Conservation (phyloP, 345 rosid genomes). For the Lagerstroemia speciosa region DNA sequence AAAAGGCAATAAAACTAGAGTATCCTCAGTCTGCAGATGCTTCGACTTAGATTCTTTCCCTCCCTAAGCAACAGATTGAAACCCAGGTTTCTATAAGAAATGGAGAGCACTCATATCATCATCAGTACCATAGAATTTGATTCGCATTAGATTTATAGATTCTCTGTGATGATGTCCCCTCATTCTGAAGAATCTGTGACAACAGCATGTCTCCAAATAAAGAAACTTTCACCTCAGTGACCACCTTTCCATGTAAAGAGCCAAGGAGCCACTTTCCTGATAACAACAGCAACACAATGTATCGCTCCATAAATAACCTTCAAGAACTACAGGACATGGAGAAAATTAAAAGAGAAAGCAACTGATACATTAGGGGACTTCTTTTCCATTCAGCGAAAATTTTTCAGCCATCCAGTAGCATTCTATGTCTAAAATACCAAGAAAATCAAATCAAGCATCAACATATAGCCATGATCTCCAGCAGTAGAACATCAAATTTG, state of each 20-base stretch:
- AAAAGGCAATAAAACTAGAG: neutral
- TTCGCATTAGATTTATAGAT: neutral
- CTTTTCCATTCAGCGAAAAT: neutral
- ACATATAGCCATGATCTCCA: neutral
- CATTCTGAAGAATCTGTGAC: neutral
- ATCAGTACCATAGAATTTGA: neutral
- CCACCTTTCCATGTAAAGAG: neutral
- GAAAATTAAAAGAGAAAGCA: neutral
- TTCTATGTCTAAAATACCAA: neutral
- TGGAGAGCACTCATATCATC: neutral
- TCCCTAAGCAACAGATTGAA: neutral
- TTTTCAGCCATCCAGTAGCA: neutral
- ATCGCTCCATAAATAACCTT: neutral
- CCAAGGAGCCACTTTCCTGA: neutral
- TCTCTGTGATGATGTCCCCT: neutral
- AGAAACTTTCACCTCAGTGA: neutral
- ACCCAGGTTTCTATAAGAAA: neutral
- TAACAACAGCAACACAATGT: neutral
- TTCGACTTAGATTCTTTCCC: neutral
- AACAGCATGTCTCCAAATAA: neutral
- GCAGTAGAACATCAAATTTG: too few relatives aligned
- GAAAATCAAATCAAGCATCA: neutral
- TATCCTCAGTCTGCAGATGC: neutral
- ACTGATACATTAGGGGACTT: neutral
- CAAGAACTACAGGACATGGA: neutral